phyloP scores from a whole-genome alignment of 768 basidiomycete species.

The Amylocystis lapponica region DNA sequence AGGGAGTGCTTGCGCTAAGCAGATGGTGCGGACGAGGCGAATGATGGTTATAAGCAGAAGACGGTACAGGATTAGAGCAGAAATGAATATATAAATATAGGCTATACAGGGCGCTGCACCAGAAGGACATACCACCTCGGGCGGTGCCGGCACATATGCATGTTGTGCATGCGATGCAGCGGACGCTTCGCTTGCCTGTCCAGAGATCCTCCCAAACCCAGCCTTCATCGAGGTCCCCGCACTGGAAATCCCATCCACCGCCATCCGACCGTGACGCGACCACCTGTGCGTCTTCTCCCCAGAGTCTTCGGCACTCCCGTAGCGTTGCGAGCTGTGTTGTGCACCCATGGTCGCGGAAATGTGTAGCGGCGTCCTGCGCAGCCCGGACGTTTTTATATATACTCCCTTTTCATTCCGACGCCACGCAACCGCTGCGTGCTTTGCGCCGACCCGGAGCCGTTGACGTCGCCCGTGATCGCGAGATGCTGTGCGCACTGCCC shows the following conservation, averaged over 20 bases:
- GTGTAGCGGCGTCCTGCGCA: too few species aligned
- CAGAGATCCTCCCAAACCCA: neutral
- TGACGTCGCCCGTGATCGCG: too few species aligned
- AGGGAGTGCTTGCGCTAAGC: neutral
- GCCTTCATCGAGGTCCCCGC: neutral
- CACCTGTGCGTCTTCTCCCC: neutral
- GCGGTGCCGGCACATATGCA: too few species aligned
- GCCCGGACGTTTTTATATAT: too few species aligned
- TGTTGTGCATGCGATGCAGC: too few species aligned
- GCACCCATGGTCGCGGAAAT: too few species aligned
- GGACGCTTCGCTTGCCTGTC: conserved; percentile 1
- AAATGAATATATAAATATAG: conserved; percentile 6
- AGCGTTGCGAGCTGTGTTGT: neutral
- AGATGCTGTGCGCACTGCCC: too few species aligned
- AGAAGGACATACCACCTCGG: neutral
- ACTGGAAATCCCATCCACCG: neutral
- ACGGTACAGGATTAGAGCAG: conserved; percentile 1
- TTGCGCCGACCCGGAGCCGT: too few species aligned
- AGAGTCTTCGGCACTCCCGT: neutral
- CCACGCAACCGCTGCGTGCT: too few species aligned
- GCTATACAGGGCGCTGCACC: neutral
- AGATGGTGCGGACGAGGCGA: neutral
- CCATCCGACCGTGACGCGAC: neutral
- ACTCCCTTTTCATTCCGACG: too few species aligned
- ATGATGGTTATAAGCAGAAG: neutral